These are phyloP conservation scores for Zea luxurians DNA, from an alignment of 176 grass and related monocot species.

Conservation along the genomic window DNA sequence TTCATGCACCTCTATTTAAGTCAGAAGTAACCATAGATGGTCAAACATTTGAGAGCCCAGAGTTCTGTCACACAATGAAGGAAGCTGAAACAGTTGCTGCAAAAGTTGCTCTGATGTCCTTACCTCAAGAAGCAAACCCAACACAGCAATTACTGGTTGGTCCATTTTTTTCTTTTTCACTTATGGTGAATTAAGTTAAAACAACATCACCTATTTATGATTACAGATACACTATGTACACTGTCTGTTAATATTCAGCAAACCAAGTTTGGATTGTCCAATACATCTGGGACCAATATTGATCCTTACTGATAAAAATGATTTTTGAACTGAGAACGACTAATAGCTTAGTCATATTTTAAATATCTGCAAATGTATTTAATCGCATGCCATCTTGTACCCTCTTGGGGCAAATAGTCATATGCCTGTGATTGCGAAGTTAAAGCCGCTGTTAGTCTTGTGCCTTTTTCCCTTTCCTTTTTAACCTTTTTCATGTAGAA, in stretches of 20 bases:
- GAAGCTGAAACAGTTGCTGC: constrained; percentile 76
- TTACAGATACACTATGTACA: constrained; percentile 15
- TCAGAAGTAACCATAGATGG: constrained; percentile 67
- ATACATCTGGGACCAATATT: constrained; percentile 9
- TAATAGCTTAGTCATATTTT: constrained; percentile 15
- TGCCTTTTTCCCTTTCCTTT: background rate
- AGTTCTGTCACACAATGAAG: constrained; percentile 47
- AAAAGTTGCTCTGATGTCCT: constrained; percentile 64
- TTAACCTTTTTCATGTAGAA: background rate
- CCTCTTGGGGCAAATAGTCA: background rate
- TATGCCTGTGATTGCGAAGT: background rate
- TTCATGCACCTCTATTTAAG: constrained; percentile 58
- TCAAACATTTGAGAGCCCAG: constrained; percentile 60
- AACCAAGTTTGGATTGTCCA: background rate
- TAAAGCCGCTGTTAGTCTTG: background rate
- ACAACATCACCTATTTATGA: constrained; percentile 6
- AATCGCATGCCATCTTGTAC: background rate
- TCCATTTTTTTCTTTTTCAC: constrained; percentile 23
- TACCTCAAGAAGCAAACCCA: constrained; percentile 53
- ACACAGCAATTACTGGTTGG: constrained; percentile 40
- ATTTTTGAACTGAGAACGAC: constrained; percentile 8
- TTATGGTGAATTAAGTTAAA: constrained; percentile 22
- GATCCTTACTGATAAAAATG: constrained; percentile 2
- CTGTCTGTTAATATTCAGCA: background rate
- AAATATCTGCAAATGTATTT: constrained; percentile 1